phyloP scores from a whole-genome alignment of 345 rosid genomes.

The Salix arbutifolia region DNA sequence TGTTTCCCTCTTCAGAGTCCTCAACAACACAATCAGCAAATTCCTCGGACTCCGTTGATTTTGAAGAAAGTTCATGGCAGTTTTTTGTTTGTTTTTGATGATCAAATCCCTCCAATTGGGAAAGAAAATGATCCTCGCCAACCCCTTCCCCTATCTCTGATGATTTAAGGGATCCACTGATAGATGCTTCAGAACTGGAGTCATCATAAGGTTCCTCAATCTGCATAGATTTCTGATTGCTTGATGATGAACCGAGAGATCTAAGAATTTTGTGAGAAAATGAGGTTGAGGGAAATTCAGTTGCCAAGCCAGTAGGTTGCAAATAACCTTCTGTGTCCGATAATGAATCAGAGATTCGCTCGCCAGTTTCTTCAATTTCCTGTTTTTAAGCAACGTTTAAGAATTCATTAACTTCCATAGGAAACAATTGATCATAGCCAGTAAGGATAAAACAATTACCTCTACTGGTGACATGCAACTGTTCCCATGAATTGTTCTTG shows the following conservation, averaged over 20 bases:
- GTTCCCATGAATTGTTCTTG: slow-evolving; percentile 17
- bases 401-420: slow-evolving; percentile 15
- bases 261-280: not conserved
- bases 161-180: slow-evolving; percentile 20
- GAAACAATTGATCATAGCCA: not conserved
- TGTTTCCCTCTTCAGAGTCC: slow-evolving; percentile 25
- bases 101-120: slow-evolving; percentile 5
- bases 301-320: slow-evolving; percentile 1
- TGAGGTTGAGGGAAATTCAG: slow-evolving; percentile 7
- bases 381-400: slow-evolving; percentile 16
- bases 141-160: slow-evolving; percentile 8
- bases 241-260: slow-evolving; percentile 7
- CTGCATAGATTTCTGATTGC: slow-evolving; percentile 12
- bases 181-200: slow-evolving; percentile 16
- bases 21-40: slow-evolving; percentile 19
- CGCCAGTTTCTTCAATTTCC: slow-evolving; percentile 47
- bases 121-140: slow-evolving; percentile 10
- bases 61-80: slow-evolving; percentile 8
- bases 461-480: slow-evolving; percentile 38
- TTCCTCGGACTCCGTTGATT: not conserved
- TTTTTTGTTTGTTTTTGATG: not conserved
- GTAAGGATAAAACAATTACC: slow-evolving; percentile 32
- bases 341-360: slow-evolving; percentile 23
- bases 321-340: slow-evolving; percentile 18
- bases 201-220: slow-evolving; percentile 27